A percentile compares a stretch with the other conserved stretches of the same genome.
Conservation (phyloP, 169 alveolate genomes). For the Neospora caninum region DNA sequence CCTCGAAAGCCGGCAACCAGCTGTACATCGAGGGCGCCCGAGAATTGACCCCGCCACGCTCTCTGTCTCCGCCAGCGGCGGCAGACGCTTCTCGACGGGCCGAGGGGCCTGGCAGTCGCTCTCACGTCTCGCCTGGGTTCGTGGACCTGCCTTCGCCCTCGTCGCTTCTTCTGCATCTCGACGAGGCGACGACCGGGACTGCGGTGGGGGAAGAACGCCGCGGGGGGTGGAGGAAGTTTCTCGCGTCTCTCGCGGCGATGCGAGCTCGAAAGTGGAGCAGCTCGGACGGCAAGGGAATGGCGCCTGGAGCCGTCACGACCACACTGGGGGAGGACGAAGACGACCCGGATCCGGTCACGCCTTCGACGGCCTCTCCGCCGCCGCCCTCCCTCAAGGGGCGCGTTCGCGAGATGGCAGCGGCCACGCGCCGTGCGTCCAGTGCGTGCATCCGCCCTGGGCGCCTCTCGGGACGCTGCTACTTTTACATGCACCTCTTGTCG, state of each 20-base stretch:
- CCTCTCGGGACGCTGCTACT: neutral
- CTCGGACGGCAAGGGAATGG: neutral
- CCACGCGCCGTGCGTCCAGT: neutral
- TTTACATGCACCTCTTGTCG: neutral
- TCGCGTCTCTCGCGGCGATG: neutral
- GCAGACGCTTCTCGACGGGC: neutral
- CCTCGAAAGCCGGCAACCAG: neutral
- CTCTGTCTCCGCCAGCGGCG: neutral
- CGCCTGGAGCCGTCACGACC: neutral
- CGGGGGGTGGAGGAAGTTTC: neutral
- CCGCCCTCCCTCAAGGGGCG: neutral
- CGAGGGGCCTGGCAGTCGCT: neutral
- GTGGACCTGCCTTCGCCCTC: neutral
- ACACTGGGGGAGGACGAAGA: neutral
- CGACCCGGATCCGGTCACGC: neutral
- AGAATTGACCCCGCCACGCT: neutral
- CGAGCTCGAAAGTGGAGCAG: neutral
- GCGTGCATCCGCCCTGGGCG: constrained; percentile 14
- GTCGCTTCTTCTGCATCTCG: neutral
- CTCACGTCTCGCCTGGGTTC: neutral
- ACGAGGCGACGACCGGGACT: neutral
- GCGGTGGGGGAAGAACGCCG: neutral
- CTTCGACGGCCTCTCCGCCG: neutral
- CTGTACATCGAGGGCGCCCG: neutral
- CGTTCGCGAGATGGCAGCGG: neutral